Evolutionary conservation across 495 filamentous ascomycete species (phyloP), one percentile per base, ranked within the genome.

Genomic region (Penicillium roqueforti): DNA sequence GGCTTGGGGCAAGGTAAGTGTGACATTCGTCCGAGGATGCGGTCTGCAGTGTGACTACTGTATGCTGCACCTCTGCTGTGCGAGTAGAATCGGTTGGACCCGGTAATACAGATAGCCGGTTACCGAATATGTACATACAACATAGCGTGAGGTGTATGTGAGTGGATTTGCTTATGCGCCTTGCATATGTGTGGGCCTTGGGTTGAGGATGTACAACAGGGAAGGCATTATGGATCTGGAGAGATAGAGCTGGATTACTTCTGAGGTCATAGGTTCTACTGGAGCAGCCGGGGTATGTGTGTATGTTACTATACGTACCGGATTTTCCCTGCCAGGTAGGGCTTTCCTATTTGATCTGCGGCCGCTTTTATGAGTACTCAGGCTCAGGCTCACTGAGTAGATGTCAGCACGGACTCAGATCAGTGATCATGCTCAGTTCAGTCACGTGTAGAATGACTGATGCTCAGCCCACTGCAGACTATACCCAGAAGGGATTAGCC

Each of bases 41-140:
- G 16, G 9, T 51, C 16, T 41, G 39, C 38, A 2, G 39, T 32
- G 49, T 26, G 16, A 51, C 38, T 32, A 16, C 29, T 48, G 20
- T 28, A 48, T 28, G 46, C 46, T 48, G 46, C 32, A 36, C 14
- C 32, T 36, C n/a, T 36, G 14, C 32, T n/a, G 32, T 48, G 26
- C 46, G 46, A 48, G 26, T 16, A 23, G 8, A 16, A 47, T 23
- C 6, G 11, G 5, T 11, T 7, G 28, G 28, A 10, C 2, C 9
- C 4, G 13, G 10, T 4, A 16, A 19, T 26, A 18, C 25, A 25
- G 25, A 29, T 16, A 8, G 11, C 26, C 8, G 19, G 38, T 22
- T 20, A 40, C 16, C 18, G 38, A 40, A 20, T 9, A 7, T n/a
- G n/a, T n/a, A n/a, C n/a, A n/a, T n/a, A n/a, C n/a, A n/a, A n/a